Evolutionary conservation across 1,139 yeast genomes (phyloP).

Genomic region (Magnusiomyces fungicola): DNA sequence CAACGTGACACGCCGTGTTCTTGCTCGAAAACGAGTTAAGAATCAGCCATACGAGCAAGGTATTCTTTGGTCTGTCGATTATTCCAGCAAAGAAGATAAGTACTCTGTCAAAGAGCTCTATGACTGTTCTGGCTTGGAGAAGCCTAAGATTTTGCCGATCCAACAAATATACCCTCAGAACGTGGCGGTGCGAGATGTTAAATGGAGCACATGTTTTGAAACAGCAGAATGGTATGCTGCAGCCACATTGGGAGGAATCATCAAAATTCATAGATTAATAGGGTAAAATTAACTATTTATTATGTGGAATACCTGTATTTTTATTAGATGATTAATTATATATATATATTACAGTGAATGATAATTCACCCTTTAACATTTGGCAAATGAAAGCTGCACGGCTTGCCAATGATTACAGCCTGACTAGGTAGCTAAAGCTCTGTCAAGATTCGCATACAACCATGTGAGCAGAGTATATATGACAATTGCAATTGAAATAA

Average conservation of each 20-base stretch:
- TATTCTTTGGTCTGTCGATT: constrained; percentile 37
- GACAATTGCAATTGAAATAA: no score
- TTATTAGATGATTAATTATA: no score
- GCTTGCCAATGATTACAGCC: no score
- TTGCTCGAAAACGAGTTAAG: constrained; percentile 37
- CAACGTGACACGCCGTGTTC: constrained; percentile 38
- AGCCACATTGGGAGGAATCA: constrained; percentile 58
- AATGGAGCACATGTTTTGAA: constrained; percentile 52
- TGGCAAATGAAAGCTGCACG: no score
- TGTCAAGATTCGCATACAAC: no score
- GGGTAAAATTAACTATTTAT: no score
- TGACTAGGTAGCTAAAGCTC: no score
- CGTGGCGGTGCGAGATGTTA: constrained; percentile 45
- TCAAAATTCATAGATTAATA: constrained; percentile 56
- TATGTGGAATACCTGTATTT: no score
- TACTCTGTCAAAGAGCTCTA: constrained; percentile 34
- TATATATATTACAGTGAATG: no score
- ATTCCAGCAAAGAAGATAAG: constrained; percentile 28
- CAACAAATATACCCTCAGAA: constrained; percentile 42
- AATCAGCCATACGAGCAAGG: constrained; percentile 26
- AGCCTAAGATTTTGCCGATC: constrained; percentile 20
- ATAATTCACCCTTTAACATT: no score
- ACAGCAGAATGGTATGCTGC: constrained; percentile 59
- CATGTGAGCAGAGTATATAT: no score
- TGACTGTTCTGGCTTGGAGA: constrained; percentile 20